These are phyloP conservation scores for Saccharomycopsis hybrid DNA, from an alignment of 1,139 yeast species.

Conservation along the genomic window DNA sequence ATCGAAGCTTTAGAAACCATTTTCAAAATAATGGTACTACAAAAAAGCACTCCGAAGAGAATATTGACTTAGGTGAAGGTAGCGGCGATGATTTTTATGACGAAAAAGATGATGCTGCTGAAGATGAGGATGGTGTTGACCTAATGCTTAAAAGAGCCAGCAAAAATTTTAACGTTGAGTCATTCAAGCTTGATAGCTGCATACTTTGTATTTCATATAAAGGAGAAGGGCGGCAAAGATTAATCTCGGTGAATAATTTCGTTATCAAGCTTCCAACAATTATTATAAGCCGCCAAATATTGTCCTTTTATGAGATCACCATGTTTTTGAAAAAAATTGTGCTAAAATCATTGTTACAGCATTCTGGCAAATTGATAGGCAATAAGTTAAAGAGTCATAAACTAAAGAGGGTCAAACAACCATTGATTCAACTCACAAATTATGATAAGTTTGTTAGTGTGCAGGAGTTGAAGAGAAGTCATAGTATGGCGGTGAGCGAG, in stretches of 20 bases:
- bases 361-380: constrained; percentile 73
- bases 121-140: constrained; percentile 37
- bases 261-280: constrained; percentile 60
- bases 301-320: constrained; percentile 75
- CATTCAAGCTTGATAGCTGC: constrained; percentile 48
- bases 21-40: neutral
- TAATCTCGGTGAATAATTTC: constrained; percentile 69
- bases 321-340: constrained; percentile 61
- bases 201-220: constrained; percentile 64
- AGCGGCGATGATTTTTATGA: neutral
- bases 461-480: constrained; percentile 14
- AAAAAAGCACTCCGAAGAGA: neutral
- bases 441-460: constrained; percentile 14
- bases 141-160: constrained; percentile 64
- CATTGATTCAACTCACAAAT: constrained; percentile 12
- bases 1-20: neutral
- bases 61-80: neutral
- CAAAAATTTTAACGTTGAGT: constrained; percentile 56
- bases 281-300: constrained; percentile 57
- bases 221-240: constrained; percentile 59
- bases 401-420: constrained; percentile 7
- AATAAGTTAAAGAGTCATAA: constrained; percentile 53
- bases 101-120: no score
- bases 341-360: constrained; percentile 58
- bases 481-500: no score